These are phyloP conservation scores for Aspergillus ochraceoroseus DNA, from an alignment of 2,329 filamentous ascomycete species.

Conservation along the genomic window DNA sequence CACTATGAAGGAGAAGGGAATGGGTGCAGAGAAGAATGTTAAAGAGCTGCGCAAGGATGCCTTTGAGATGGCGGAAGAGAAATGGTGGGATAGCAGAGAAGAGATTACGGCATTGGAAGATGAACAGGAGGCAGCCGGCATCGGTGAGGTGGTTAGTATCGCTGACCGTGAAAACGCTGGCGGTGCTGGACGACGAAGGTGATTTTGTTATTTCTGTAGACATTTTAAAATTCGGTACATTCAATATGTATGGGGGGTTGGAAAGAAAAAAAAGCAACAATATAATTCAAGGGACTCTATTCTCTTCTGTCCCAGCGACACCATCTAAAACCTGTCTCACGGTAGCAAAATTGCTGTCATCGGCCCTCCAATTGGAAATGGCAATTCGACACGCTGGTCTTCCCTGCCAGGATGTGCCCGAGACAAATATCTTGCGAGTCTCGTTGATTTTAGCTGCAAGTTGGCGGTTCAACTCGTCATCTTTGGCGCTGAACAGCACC, in stretches of 20 bases:
- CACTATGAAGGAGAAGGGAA: constrained; percentile 62
- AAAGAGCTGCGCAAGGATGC: constrained; percentile 92
- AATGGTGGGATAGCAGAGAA: constrained; percentile 98
- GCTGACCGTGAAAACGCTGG: constrained; percentile 61
- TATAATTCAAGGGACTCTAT: background rate
- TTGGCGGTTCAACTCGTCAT: constrained; percentile 58
- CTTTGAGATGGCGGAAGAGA: constrained; percentile 87
- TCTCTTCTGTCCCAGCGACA: constrained; percentile 35
- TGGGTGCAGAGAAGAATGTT: constrained; percentile 55
- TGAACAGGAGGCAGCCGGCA: constrained; percentile 91
- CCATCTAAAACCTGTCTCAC: constrained; percentile 58
- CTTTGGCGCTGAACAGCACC: constrained; percentile 70
- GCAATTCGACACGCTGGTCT: constrained; percentile 73
- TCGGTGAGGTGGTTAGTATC: constrained; percentile 87
- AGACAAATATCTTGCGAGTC: constrained; percentile 72
- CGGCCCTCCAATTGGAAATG: constrained; percentile 76
- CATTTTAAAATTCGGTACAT: background rate
- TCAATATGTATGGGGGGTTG: background rate
- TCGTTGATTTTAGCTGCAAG: constrained; percentile 70
- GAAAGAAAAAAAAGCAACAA: too few relatives aligned
- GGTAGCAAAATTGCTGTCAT: constrained; percentile 62
- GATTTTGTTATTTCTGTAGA: constrained; percentile 9
- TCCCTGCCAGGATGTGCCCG: constrained; percentile 72
- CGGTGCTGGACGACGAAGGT: constrained; percentile 44
- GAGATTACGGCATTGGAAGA: constrained; percentile 88